These are phyloP conservation scores for Vicia faba DNA, from an alignment of 306 rosid genomes.

Conservation along the genomic window DNA sequence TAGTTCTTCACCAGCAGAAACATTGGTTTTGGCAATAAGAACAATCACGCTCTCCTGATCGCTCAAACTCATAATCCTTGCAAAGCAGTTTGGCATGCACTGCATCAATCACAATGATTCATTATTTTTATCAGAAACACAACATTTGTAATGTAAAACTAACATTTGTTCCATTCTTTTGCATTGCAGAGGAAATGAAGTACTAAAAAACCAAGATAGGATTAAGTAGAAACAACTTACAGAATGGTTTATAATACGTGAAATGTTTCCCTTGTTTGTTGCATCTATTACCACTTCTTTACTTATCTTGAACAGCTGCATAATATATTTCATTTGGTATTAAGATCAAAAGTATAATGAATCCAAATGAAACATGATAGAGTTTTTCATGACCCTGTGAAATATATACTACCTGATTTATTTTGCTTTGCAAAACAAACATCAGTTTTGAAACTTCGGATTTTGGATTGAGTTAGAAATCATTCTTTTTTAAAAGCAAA, in stretches of 20 bases:
- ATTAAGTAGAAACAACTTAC: constrained; percentile 52
- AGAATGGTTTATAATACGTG: constrained; percentile 90
- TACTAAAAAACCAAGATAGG: constrained; percentile 29
- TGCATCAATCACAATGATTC: constrained; percentile 47
- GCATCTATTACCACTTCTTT: constrained; percentile 92
- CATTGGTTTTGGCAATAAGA: constrained; percentile 75
- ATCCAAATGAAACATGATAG: constrained; percentile 20
- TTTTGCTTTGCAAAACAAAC: constrained; percentile 1
- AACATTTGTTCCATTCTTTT: background rate
- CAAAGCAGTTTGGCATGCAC: constrained; percentile 97
- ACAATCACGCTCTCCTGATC: constrained; percentile 72
- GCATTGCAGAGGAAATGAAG: constrained; percentile 15
- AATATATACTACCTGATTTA: background rate
- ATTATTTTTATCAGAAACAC: constrained; percentile 1
- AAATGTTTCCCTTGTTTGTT: constrained; percentile 79
- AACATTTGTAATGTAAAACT: constrained; percentile 10
- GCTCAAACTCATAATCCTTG: constrained; percentile 74
- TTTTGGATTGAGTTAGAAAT: background rate
- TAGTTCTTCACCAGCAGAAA: constrained; percentile 86
- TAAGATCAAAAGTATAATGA: constrained; percentile 24
- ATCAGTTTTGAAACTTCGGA: background rate
- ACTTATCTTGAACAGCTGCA: constrained; percentile 95
- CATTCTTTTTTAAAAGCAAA: background rate
- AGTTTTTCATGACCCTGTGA: background rate
- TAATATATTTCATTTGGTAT: constrained; percentile 28